phyloP scores from a whole-genome alignment of 352 stramenopile species.

The Hyaloperonospora arabidopsidis region DNA sequence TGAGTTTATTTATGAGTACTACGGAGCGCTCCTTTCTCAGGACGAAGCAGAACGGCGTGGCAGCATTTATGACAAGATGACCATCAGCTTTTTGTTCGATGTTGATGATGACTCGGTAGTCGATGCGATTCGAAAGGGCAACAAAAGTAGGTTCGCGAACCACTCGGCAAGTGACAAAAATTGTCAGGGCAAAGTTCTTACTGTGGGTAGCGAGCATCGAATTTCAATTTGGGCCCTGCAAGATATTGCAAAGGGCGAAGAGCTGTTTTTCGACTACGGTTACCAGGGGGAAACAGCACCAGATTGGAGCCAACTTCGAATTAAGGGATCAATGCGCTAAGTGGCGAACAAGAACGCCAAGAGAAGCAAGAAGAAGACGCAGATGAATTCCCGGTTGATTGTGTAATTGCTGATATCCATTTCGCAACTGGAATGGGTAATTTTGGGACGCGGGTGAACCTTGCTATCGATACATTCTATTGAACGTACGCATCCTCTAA shows the following conservation, averaged over 20 bases:
- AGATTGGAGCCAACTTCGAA: conserved; percentile 56
- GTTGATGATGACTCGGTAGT: conserved; percentile 84
- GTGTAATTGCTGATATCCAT: too few species aligned
- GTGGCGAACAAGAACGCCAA: conserved; percentile 16
- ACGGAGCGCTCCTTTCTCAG: conserved; percentile 53
- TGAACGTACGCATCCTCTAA: too few species aligned
- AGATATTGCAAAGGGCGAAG: conserved; percentile 79
- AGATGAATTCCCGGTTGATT: too few species aligned
- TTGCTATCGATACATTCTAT: too few species aligned
- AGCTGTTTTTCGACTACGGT: conserved; percentile 67
- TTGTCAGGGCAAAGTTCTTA: conserved; percentile 70
- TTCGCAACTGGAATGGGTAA: too few species aligned
- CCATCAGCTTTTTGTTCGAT: conserved; percentile 89
- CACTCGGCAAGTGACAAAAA: conserved; percentile 67
- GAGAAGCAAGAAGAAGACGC: conserved; percentile 20
- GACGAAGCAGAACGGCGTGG: conserved; percentile 68
- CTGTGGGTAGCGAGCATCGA: conserved; percentile 76
- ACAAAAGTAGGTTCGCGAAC: conserved; percentile 90
- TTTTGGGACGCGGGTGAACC: too few species aligned
- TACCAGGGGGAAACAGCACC: conserved; percentile 53
- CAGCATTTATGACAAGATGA: conserved; percentile 81
- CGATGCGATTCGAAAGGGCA: conserved; percentile 88
- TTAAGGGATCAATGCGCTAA: conserved; percentile 28
- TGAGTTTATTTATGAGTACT: conserved; percentile 71
- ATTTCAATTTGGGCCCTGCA: conserved; percentile 89